Evolutionary conservation across 2,329 filamentous ascomycete genomes (phyloP), one percentile per base, ranked within the genome.

Genomic region (Aspergillus sp.): DNA sequence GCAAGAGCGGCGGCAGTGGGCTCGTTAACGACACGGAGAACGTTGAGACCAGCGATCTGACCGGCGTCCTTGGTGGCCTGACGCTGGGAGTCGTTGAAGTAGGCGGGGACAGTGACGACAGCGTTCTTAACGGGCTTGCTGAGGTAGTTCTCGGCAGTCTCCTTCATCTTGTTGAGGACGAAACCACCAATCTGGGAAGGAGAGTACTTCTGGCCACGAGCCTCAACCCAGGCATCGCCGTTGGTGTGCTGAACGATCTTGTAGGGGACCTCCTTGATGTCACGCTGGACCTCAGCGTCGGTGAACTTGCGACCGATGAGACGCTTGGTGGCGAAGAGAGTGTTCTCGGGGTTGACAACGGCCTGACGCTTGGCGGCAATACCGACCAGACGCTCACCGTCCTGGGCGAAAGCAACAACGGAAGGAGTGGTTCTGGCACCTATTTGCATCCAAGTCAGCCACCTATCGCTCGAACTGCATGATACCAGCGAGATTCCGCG

Each of bases 71-170:
- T 98, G 81, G 93, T 98, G 71, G 92, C 92, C 82, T 97, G 94
- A 82, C 93, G 91, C 84, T 98, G 93, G 63, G 91, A 93, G 81
- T 98, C 93, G 82, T 98, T 98, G 87, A 98, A 98, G 86, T 98
- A 98, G 72, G 93, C 93, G 65, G 93, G 93, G 39, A 97, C 93
- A 63, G 94, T 98, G 70, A 98, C 94, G 63, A 98, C 94, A 71
- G 92, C 94, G 77, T 98, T 97, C 87, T 96, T 95, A 74, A 96
- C 82, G 63, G 87, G 87, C 85, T 92, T 96, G 81, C 90, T 88
- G 68, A 97, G 87, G 83, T 96, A 97, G 64, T 90, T 85, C 84
- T 97, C 93, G 67, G 94, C 94, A 55, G 94, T 98, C 86, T 97
- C 94, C 88, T 96, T 97, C 94, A 97, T 97, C 88, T 98, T 97